Evolutionary conservation across 2,329 filamentous ascomycete genomes (phyloP).

Genomic region (Cylindrodendrum hubeiense): DNA sequence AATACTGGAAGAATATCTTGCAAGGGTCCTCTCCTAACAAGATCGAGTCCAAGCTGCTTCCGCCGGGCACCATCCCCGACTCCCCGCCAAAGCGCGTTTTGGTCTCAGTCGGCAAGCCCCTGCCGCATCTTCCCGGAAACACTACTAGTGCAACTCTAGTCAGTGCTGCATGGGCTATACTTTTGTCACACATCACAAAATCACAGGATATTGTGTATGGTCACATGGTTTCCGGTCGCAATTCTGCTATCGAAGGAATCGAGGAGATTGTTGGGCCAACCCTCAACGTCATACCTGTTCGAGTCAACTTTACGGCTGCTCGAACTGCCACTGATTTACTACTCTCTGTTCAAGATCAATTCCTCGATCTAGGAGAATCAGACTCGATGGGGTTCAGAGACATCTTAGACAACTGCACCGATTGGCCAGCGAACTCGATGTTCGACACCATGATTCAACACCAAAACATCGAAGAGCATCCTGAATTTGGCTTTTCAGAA

Average conservation of each 20-base stretch:
- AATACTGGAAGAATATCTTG: slow-evolving; percentile 61
- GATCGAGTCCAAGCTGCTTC: slow-evolving; percentile 17
- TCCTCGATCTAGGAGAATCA: slow-evolving; percentile 22
- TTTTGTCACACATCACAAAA: slow-evolving; percentile 51
- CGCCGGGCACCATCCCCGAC: background rate
- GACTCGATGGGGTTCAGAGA: slow-evolving; percentile 32
- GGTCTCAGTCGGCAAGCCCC: background rate
- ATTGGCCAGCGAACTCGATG: slow-evolving; percentile 22
- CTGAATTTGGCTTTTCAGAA: slow-evolving; percentile 14
- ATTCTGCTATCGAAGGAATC: slow-evolving; percentile 49
- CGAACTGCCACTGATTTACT: slow-evolving; percentile 18
- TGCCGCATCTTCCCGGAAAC: slow-evolving; percentile 18
- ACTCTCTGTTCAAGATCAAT: slow-evolving; percentile 28
- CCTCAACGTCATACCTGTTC: slow-evolving; percentile 56
- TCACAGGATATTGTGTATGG: slow-evolving; percentile 55
- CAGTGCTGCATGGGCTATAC: slow-evolving; percentile 56
- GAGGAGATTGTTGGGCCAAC: slow-evolving; percentile 53
- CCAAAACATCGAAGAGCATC: slow-evolving; percentile 39
- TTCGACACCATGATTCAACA: slow-evolving; percentile 35
- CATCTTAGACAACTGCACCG: slow-evolving; percentile 32
- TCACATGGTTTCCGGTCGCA: slow-evolving; percentile 54
- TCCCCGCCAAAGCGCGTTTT: background rate
- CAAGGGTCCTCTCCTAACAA: slow-evolving; percentile 47
- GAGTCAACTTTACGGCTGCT: slow-evolving; percentile 45
- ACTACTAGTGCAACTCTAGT: slow-evolving; percentile 49